Conservation (phyloP, 1,284 basidiomycete species). For the Tilletia walkeri region DNA sequence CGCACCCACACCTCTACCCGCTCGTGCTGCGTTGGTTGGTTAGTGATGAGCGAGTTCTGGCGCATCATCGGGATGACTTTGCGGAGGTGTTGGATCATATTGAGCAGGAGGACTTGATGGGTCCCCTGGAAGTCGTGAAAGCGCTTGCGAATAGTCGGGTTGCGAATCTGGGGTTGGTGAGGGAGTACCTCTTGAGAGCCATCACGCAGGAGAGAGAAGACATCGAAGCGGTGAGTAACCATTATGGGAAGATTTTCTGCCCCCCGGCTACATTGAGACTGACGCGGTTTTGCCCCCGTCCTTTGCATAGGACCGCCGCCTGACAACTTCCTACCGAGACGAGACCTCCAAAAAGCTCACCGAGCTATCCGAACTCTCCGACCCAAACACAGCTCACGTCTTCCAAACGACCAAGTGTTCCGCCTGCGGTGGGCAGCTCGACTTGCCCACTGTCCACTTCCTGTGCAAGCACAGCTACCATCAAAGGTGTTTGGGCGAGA, state of each 20-base stretch:
- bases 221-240: constrained; percentile 69
- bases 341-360: constrained; percentile 79
- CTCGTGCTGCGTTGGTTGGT: constrained; percentile 88
- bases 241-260: neutral
- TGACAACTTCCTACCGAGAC: constrained; percentile 78
- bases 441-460: constrained; percentile 89
- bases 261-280: neutral
- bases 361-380: constrained; percentile 76
- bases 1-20: constrained; percentile 75
- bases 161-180: constrained; percentile 83
- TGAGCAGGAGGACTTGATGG: constrained; percentile 76
- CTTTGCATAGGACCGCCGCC: constrained; percentile 69
- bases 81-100: constrained; percentile 67
- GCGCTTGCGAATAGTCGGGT: constrained; percentile 79
- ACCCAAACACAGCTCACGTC: constrained; percentile 73
- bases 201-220: constrained; percentile 73
- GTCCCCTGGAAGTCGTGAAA: constrained; percentile 83
- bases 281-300: neutral
- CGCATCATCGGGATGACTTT: constrained; percentile 71
- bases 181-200: constrained; percentile 78
- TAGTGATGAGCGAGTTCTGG: constrained; percentile 64
- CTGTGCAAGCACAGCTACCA: constrained; percentile 99
- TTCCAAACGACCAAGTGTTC: constrained; percentile 93
- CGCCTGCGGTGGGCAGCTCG: constrained; percentile 79
- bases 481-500: constrained; percentile 60